Evolutionary conservation across 257 asterid species (phyloP), one percentile per base, ranked within the genome.

Genomic region (Buddleja alternifolia): DNA sequence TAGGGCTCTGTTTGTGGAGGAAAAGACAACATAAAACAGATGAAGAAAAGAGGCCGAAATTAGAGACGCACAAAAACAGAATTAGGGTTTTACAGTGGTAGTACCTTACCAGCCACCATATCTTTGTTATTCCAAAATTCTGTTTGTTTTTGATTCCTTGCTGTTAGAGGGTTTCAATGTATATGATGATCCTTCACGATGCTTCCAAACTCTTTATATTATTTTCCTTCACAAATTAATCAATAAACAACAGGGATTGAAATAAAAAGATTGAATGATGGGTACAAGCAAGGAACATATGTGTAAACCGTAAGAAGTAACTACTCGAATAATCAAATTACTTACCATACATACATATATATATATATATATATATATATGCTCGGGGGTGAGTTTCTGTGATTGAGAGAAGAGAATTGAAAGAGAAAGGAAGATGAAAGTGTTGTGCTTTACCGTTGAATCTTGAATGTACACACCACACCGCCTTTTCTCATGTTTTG

Each of bases 51-150:
- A 50, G 36, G 55, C 25, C 10, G 48, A 57, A 44, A 24, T 41
- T 7, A 52, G 48, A 46, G 7, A 58, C 4, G 63, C 17, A n/a
- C 39, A 37, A n/a, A 48, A 54, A 25, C 17, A 57, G 25, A 63
- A 61, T 47, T 66, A 72, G 84, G 76, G 76, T 69, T 73, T 48
- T 21, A 1, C 71, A 21, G 32, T 1, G 24, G 4, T 63, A 44
- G 62, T 53, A 83, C 88, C 88, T 80, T 80, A 37, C 67, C 74
- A 39, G 84, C 78, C 67, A 74, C 88, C 88, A 83, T 82, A 36
- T 67, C 61, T 74, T 71, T 39, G 65, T 60, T 55, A 41, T 12
- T 23, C 51, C 52, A 42, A 74, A 67, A 63, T 46, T 19, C 3
- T 1, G 10, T 17, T 66, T 52, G 19, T 40, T 66, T 41, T 55